Base-by-base conservation (phyloP, 345 rosid genomes). In the Brassica incana region DNA sequence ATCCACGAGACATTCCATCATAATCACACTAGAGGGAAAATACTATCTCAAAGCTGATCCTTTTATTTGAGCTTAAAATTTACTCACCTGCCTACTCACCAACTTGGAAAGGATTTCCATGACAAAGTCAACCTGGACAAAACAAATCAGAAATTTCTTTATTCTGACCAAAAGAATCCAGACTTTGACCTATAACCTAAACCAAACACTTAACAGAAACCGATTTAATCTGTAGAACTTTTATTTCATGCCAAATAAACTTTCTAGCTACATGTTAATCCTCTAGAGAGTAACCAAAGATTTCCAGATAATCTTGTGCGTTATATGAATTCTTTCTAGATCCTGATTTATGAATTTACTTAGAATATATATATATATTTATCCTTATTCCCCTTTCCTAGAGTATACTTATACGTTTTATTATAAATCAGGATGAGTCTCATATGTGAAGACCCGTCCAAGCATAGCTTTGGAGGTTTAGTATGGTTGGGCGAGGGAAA, bases 61-160 rank as follows among this genome's bases (percentile, higher is more conserved):
- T 76, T 70, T 15, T 69, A 66, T 63, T 9, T 30, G 58, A 76
- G 65, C 40, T 68, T 68, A 15, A 72, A n/a, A 43, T 36, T 50
- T 72, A 69, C 79, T 73, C 83, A 95, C 99, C 97, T 95, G 97
- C 86, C 87, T 91, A 58, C 75, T 88, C 59, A 95, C 98, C 78
- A 93, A 93, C 88, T 91, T 95, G 80, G 97, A 91, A 62, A 93
- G 90, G 72, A 95, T 86, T 85, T 91, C 96, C 99, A 95, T 95
- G 52, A 92, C 96, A 84, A 95, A 89, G 85, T 92, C 96, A 80
- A 95, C 97, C 97, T 95, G 85, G 77, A 77, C 32, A 70, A 23
- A 23, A 23, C 25, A 23, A 23, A 23, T 23, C 2, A 30, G 20
- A 20, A 35, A 18, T 2, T 61, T 16, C 0, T 67, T 67, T 40